phyloP scores from a whole-genome alignment of 1,284 basidiomycete genomes.

The Cryptococcus sp. region DNA sequence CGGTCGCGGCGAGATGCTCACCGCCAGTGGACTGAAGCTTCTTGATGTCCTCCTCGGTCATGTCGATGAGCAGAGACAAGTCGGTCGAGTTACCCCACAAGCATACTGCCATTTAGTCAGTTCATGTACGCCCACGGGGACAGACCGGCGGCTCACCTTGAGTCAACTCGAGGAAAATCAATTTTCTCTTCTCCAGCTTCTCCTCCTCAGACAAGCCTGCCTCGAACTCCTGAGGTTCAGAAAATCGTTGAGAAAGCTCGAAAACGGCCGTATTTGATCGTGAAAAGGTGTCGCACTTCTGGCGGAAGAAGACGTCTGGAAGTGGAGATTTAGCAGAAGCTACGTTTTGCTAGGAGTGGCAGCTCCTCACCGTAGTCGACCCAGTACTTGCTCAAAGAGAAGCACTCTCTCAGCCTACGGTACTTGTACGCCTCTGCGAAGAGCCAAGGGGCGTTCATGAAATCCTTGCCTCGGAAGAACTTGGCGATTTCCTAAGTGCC shows the following conservation, averaged over 20 bases:
- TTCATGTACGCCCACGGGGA: not conserved
- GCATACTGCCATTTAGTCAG: constrained; percentile 63
- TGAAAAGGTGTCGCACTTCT: constrained; percentile 95
- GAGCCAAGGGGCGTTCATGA: constrained; percentile 92
- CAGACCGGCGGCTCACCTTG: constrained; percentile 60
- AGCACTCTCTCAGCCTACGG: constrained; percentile 91
- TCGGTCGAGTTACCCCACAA: constrained; percentile 98
- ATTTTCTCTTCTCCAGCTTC: constrained; percentile 72
- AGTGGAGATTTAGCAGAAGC: not conserved
- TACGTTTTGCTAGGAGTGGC: not conserved
- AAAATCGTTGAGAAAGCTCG: constrained; percentile 90
- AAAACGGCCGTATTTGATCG: constrained; percentile 91
- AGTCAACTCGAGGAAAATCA: constrained; percentile 92
- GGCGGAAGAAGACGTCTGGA: constrained; percentile 71
- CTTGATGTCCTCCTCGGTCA: constrained; percentile 99
- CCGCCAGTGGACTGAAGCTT: constrained; percentile 95
- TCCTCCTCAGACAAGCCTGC: constrained; percentile 61
- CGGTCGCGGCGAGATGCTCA: constrained; percentile 89
- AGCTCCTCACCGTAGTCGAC: constrained; percentile 66
- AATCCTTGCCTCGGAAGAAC: constrained; percentile 93
- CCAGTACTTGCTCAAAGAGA: constrained; percentile 91
- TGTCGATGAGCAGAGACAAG: constrained; percentile 92
- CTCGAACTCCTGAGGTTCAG: constrained; percentile 73
- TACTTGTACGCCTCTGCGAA: constrained; percentile 99
- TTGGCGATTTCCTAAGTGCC: constrained; percentile 69